phyloP scores from a whole-genome alignment of 2,329 filamentous ascomycete genomes.

The Aspergillus sp. region DNA sequence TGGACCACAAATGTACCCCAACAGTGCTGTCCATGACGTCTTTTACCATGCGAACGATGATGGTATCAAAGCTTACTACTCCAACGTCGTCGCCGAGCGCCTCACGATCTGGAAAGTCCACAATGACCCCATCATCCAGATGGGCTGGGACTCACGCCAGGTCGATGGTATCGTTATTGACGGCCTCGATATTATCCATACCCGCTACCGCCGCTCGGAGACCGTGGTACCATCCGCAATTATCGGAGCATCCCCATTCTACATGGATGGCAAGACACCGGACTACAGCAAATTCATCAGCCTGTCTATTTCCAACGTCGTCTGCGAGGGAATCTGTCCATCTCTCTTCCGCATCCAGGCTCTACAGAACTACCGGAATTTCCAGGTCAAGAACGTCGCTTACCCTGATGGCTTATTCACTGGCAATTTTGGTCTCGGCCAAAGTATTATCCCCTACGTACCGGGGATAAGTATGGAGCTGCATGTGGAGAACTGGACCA shows the following conservation, averaged over 20 bases:
- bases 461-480: not conserved
- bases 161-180: slow-evolving; percentile 25
- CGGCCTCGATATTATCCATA: slow-evolving; percentile 6
- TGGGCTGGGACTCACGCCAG: slow-evolving; percentile 34
- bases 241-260: slow-evolving; percentile 2
- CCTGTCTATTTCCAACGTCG: not conserved
- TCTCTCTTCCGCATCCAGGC: slow-evolving; percentile 3
- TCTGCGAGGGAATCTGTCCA: slow-evolving; percentile 1
- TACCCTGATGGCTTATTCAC: slow-evolving; percentile 1
- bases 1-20: slow-evolving; percentile 31
- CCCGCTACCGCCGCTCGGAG: not conserved
- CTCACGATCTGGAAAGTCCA: slow-evolving; percentile 26
- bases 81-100: slow-evolving; percentile 38
- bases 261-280: slow-evolving; percentile 2
- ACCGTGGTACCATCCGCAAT: slow-evolving; percentile 1
- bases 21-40: slow-evolving; percentile 28
- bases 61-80: slow-evolving; percentile 38
- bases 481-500: not conserved
- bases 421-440: not conserved
- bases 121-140: slow-evolving; percentile 44
- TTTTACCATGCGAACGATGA: slow-evolving; percentile 40
- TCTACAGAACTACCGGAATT: slow-evolving; percentile 1
- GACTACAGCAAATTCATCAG: slow-evolving; percentile 1
- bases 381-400: not conserved
- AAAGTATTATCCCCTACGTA: not conserved